Evolutionary conservation across 441 rosid species (phyloP), one percentile per base, ranked within the genome.

Genomic region (Populus hybrid): DNA sequence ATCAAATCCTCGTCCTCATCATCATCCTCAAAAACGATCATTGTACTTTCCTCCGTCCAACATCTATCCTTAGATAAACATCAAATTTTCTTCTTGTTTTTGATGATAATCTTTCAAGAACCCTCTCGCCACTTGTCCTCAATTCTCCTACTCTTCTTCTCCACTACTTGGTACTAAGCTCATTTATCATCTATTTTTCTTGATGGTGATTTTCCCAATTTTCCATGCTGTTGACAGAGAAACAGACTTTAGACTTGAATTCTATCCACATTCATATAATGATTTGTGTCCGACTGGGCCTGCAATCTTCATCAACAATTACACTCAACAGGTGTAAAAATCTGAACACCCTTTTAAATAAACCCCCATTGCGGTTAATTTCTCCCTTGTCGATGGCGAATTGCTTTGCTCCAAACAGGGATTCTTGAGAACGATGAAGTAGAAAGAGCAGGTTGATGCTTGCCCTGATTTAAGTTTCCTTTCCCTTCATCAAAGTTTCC

Each of bases 301-400:
- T 81, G 75, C 83, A 74, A 38, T 90, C 93, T 84, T 90, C 96
- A 2, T 90, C 89, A 5, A 86, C 91, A 40, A 88, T 84, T 8
- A 91, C 88, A 73, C 89, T 91, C 4, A 90, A 91, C 0, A 95
- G 97, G 80, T 83, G n/a, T n/a, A n/a, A 90, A 75, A 94, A 95
- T 50, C 89, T 74, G 67, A 95, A 95, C 1, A 81, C 86, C 64
- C 98, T 81, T 84, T 92, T 91, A 26, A 79, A n/a, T n/a, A n/a
- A n/a, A n/a, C n/a, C 85, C 42, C 90, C 91, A 11, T 84, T 88
- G 2, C 86, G 89, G n/a, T n/a, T 59, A 87, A 63, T 78, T 84
- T 88, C 9, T 84, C 93, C 59, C 87, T 80, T 0, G 87, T 82
- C 0, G 87, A 79, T 2, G 95, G 89, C 4, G 91, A 84, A 70